Conservation (phyloP, 208 protist species). For the Entamoeba dispar region DNA sequence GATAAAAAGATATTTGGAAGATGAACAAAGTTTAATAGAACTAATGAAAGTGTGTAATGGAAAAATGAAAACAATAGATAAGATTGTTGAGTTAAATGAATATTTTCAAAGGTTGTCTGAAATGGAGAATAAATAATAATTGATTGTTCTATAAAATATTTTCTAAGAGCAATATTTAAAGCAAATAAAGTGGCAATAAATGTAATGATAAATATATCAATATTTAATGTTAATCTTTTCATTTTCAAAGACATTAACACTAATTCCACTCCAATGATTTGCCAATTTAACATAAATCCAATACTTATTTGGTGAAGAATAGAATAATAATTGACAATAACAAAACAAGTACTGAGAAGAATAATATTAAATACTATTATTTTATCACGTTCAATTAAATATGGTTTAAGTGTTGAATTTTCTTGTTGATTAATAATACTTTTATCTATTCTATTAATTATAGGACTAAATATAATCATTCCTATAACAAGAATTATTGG, state of each 20-base stretch:
- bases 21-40: background rate
- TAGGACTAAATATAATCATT: background rate
- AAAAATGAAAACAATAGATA: background rate
- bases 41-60: background rate
- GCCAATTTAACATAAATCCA: background rate
- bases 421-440: background rate
- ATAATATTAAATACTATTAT: background rate
- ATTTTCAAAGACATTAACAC: background rate
- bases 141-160: background rate
- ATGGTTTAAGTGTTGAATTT: background rate
- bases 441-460: background rate
- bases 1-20: background rate
- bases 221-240: background rate
- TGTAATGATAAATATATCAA: background rate
- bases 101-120: background rate
- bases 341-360: background rate
- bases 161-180: background rate
- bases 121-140: background rate
- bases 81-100: background rate
- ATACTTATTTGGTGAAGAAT: background rate
- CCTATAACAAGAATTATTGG: background rate
- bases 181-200: background rate
- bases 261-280: background rate
- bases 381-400: background rate
- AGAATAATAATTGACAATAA: background rate